Evolutionary conservation across 164 flowering plant species (phyloP).

Genomic region (Sedum album): DNA sequence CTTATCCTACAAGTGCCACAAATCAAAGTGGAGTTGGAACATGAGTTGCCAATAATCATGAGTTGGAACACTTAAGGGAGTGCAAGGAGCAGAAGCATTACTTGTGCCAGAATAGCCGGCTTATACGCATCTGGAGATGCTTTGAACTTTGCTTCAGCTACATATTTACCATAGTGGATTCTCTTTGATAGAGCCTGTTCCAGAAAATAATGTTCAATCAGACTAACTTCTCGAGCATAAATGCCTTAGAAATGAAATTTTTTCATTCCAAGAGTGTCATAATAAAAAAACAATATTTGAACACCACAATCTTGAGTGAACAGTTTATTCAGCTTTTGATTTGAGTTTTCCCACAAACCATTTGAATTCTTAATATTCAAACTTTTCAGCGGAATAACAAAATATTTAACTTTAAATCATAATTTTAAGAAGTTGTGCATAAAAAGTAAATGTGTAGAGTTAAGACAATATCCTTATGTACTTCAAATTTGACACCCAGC

Average conservation of each 20-base stretch:
- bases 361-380: background rate
- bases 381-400: background rate
- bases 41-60: background rate
- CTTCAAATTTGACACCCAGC: too few species aligned
- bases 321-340: background rate
- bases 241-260: background rate
- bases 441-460: background rate
- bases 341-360: background rate
- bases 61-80: background rate
- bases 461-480: too few species aligned
- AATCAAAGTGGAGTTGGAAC: constrained; percentile 8
- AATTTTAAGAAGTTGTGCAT: background rate
- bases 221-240: background rate
- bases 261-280: constrained; percentile 1
- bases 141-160: constrained; percentile 82
- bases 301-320: background rate
- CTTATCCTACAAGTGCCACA: constrained; percentile 44
- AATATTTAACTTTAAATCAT: background rate
- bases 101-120: constrained; percentile 69
- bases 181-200: constrained; percentile 81
- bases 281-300: too few species aligned
- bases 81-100: constrained; percentile 15
- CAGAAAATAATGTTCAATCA: background rate
- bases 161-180: constrained; percentile 91
- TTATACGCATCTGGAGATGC: constrained; percentile 60